phyloP scores from a whole-genome alignment of 805 yeast genomes.

The Metschnikowia corniflorae region DNA sequence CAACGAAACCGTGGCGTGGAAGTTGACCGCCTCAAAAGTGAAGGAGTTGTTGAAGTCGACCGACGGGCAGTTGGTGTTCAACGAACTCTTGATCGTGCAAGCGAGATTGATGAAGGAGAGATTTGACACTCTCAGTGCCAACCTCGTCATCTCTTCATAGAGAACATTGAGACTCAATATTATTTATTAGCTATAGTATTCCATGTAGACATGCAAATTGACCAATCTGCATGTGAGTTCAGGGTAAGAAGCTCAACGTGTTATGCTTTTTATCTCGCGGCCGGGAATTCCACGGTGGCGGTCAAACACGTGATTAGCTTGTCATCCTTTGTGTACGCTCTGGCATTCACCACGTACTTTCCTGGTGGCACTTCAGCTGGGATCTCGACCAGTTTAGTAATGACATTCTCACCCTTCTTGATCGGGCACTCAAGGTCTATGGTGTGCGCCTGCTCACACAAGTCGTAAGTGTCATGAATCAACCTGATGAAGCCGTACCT shows the following conservation, averaged over 20 bases:
- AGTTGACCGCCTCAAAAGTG: slow-evolving; percentile 47
- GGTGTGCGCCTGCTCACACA: slow-evolving; percentile 82
- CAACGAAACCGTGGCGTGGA: slow-evolving; percentile 66
- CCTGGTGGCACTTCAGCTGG: slow-evolving; percentile 97
- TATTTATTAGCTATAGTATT: too few relatives aligned
- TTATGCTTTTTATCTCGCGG: slow-evolving; percentile 12
- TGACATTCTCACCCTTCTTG: slow-evolving; percentile 58
- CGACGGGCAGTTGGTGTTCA: slow-evolving; percentile 50
- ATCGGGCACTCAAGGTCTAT: slow-evolving; percentile 87
- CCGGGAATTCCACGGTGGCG: slow-evolving; percentile 61
- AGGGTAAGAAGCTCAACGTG: too few relatives aligned
- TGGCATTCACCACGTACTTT: slow-evolving; percentile 76
- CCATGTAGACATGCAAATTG: too few relatives aligned
- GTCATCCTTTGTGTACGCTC: slow-evolving; percentile 85
- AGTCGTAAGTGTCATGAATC: slow-evolving; percentile 84
- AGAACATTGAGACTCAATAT: too few relatives aligned
- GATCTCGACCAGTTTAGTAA: slow-evolving; percentile 72
- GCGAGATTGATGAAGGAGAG: slow-evolving; percentile 64
- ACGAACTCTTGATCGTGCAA: slow-evolving; percentile 61
- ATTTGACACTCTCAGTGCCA: slow-evolving; percentile 72
- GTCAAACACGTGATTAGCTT: slow-evolving; percentile 79
- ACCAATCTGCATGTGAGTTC: too few relatives aligned
- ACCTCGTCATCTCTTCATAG: slow-evolving; percentile 60
- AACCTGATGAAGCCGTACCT: slow-evolving; percentile 88
- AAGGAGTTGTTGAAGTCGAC: slow-evolving; percentile 41